Conservation (phyloP, 2,329 filamentous ascomycete genomes). For the Aspergillus flavus region DNA sequence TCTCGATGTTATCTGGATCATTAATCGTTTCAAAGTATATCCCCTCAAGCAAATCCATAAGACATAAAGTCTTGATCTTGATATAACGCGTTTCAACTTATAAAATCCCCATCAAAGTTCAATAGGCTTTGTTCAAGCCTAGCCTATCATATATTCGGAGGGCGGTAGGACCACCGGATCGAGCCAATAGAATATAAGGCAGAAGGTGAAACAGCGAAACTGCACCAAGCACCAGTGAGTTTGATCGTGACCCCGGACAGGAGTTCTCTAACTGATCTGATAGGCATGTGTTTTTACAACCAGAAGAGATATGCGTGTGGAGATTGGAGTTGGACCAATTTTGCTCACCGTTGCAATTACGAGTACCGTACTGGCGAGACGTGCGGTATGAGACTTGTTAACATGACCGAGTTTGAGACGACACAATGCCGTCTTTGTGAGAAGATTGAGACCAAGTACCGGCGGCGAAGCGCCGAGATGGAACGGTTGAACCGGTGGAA, state of each 20-base stretch:
- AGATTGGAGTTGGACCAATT: slow-evolving; percentile 94
- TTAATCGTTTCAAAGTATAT: slow-evolving; percentile 35
- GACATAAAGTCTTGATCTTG: slow-evolving; percentile 20
- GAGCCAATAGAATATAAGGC: slow-evolving; percentile 35
- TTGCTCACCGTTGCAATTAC: slow-evolving; percentile 88
- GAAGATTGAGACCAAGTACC: slow-evolving; percentile 82
- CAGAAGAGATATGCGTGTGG: slow-evolving; percentile 82
- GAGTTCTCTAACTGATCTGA: slow-evolving; percentile 33
- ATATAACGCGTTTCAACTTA: slow-evolving; percentile 28
- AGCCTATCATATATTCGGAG: slow-evolving; percentile 38
- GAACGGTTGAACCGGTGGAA: slow-evolving; percentile 77
- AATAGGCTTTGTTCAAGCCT: slow-evolving; percentile 27
- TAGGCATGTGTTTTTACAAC: slow-evolving; percentile 93
- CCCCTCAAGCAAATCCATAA: slow-evolving; percentile 26
- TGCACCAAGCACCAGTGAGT: slow-evolving; percentile 36
- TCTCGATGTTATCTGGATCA: slow-evolving; percentile 31
- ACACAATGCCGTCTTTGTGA: slow-evolving; percentile 82
- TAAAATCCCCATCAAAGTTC: slow-evolving; percentile 22
- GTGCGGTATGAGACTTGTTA: slow-evolving; percentile 89
- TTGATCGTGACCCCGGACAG: slow-evolving; percentile 26
- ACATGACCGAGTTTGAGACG: slow-evolving; percentile 65
- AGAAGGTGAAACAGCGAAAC: slow-evolving; percentile 39
- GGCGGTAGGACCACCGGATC: slow-evolving; percentile 25
- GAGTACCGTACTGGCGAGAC: slow-evolving; percentile 96
- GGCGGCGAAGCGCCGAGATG: slow-evolving; percentile 72